Conservation (phyloP, 1,284 basidiomycete genomes). For the Meira nashicola region DNA sequence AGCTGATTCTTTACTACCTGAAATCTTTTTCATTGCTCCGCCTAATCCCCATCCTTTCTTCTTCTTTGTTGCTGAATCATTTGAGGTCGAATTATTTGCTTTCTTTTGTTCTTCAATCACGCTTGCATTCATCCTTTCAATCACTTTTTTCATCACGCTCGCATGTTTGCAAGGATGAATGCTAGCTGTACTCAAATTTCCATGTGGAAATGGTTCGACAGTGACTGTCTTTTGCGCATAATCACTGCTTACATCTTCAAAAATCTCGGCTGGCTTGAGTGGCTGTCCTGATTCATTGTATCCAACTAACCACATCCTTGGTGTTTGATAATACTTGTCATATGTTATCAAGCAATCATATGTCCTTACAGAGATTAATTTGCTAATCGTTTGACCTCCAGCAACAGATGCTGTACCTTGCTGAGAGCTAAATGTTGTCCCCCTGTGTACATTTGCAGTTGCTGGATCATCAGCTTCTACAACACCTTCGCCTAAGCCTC, state of each 20-base stretch:
- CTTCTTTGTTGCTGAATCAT: slow-evolving; percentile 61
- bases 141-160: slow-evolving; percentile 99
- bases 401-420: slow-evolving; percentile 59
- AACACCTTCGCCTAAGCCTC: slow-evolving; percentile 35
- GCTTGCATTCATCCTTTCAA: slow-evolving; percentile 84
- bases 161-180: slow-evolving; percentile 99
- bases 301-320: slow-evolving; percentile 50
- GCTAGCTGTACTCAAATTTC: slow-evolving; percentile 63
- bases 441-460: no score
- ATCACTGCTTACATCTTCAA: slow-evolving; percentile 94
- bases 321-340: slow-evolving; percentile 65
- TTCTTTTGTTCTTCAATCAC: slow-evolving; percentile 34
- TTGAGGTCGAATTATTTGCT: slow-evolving; percentile 1
- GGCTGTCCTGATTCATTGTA: slow-evolving; percentile 49
- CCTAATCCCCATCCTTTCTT: slow-evolving; percentile 69
- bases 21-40: slow-evolving; percentile 67
- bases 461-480: slow-evolving; percentile 44
- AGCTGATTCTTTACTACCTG: slow-evolving; percentile 54
- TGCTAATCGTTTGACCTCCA: slow-evolving; percentile 63
- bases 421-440: slow-evolving; percentile 11
- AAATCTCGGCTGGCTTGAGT: slow-evolving; percentile 71
- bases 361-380: slow-evolving; percentile 87
- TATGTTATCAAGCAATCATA: slow-evolving; percentile 99
- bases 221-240: slow-evolving; percentile 98
- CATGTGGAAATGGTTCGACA: slow-evolving; percentile 92